These are phyloP conservation scores for Backusella liffmaniae DNA, from an alignment of 192 early-diverging fungal genomes.

Conservation along the genomic window DNA sequence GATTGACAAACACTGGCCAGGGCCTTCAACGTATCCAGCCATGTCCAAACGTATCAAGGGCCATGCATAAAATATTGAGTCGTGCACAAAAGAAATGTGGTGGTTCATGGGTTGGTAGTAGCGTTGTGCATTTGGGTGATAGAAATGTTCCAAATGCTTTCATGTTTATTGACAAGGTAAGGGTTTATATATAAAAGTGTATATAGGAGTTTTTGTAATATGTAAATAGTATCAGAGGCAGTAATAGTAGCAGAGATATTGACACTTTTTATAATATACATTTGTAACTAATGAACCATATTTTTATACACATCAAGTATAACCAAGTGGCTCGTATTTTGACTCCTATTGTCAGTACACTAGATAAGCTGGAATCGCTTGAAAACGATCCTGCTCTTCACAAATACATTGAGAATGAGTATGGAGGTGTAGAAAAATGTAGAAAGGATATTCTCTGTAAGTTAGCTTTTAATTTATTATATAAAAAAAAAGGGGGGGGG, in stretches of 20 bases:
- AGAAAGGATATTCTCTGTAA: conserved; percentile 71
- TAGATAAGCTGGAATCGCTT: conserved; percentile 73
- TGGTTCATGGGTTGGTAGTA: conserved; percentile 91
- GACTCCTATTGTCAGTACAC: conserved; percentile 78
- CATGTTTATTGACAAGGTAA: conserved; percentile 92
- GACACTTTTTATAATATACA: not conserved
- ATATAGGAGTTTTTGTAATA: not conserved
- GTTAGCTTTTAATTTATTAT: not conserved
- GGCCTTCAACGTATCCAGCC: conserved; percentile 94
- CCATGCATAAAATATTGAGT: conserved; percentile 89
- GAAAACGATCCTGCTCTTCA: conserved; percentile 53
- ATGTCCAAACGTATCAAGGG: conserved; percentile 77
- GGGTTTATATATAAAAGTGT: conserved; percentile 32
- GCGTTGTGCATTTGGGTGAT: conserved; percentile 96
- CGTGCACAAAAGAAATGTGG: conserved; percentile 75
- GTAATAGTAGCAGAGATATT: not conserved
- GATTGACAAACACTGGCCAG: conserved; percentile 95
- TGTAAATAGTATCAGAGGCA: not conserved
- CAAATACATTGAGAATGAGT: conserved; percentile 67
- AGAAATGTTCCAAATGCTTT: conserved; percentile 98
- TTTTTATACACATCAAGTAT: conserved; percentile 53
- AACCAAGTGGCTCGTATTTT: conserved; percentile 97
- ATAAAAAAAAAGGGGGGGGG: not conserved
- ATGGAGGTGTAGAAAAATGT: conserved; percentile 62
- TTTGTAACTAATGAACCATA: not conserved